Evolutionary conservation across 2,329 filamentous ascomycete species (phyloP).

Genomic region (Alternaria conjuncta): DNA sequence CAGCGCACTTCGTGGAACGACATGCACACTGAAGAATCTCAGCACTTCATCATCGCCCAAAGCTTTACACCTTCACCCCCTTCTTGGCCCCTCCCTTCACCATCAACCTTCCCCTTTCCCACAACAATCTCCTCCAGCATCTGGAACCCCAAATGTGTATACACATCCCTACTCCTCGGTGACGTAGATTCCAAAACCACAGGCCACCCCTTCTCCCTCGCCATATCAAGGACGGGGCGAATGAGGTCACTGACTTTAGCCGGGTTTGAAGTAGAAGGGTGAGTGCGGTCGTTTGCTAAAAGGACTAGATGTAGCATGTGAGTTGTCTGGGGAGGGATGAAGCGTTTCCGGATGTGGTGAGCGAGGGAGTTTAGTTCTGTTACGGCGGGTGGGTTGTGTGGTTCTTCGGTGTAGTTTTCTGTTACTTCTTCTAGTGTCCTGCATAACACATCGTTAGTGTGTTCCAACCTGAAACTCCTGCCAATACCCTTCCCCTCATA

Average conservation of each 20-base stretch:
- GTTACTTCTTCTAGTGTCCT: neutral
- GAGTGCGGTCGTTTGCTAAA: slow-evolving; percentile 7
- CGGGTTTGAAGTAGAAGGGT: neutral
- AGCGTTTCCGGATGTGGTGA: neutral
- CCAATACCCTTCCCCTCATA: no score
- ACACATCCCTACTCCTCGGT: slow-evolving; percentile 3
- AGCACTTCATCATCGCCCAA: slow-evolving; percentile 15
- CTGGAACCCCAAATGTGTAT: slow-evolving; percentile 8
- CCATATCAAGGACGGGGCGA: slow-evolving; percentile 10
- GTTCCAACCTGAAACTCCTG: no score
- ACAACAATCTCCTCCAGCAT: slow-evolving; percentile 2
- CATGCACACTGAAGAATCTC: neutral
- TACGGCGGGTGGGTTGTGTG: neutral
- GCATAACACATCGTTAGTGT: neutral
- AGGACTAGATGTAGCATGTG: slow-evolving; percentile 7
- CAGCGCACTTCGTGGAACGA: neutral
- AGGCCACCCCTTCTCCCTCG: slow-evolving; percentile 8
- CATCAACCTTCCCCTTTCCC: slow-evolving; percentile 2
- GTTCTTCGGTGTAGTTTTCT: neutral
- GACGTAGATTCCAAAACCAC: slow-evolving; percentile 10
- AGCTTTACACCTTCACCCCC: slow-evolving; percentile 8
- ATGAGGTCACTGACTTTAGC: slow-evolving; percentile 7
- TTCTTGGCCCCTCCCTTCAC: slow-evolving; percentile 1
- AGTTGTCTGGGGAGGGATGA: neutral
- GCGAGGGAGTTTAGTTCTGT: slow-evolving; percentile 1